Percentiles rank a stretch among this genome's conserved stretches.
These are phyloP conservation scores for Alternaria ventricosa DNA, from an alignment of 2,329 filamentous ascomycete species.

Conservation along the genomic window DNA sequence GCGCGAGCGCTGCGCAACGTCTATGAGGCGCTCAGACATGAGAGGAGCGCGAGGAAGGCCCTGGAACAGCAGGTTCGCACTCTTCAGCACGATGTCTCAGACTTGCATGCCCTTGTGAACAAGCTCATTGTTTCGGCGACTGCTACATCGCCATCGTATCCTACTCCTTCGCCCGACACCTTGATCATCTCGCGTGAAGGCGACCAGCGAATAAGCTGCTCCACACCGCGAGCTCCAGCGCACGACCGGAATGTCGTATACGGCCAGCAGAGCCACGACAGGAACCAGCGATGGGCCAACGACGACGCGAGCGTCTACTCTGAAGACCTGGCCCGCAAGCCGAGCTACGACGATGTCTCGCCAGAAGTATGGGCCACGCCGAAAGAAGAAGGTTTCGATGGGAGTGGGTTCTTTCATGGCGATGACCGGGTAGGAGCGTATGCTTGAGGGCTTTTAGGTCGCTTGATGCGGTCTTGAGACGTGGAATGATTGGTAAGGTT, in stretches of 20 bases:
- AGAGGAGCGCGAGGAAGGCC: constrained; percentile 42
- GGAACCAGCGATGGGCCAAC: background rate
- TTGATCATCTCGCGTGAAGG: constrained; percentile 25
- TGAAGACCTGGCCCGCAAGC: constrained; percentile 14
- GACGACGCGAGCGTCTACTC: constrained; percentile 16
- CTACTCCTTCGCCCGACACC: constrained; percentile 43
- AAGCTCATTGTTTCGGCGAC: constrained; percentile 32
- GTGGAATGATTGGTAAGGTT: background rate
- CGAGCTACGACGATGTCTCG: constrained; percentile 30
- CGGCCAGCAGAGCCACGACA: background rate
- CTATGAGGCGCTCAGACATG: constrained; percentile 34
- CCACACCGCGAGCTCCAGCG: constrained; percentile 33
- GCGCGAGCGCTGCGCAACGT: constrained; percentile 27
- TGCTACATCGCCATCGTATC: constrained; percentile 32
- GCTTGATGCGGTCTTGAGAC: background rate
- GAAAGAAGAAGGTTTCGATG: constrained; percentile 43
- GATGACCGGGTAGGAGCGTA: constrained; percentile 1
- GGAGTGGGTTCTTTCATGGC: constrained; percentile 31
- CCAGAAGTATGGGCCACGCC: constrained; percentile 47
- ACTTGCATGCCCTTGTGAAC: constrained; percentile 39
- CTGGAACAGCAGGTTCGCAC: constrained; percentile 41
- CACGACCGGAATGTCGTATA: background rate
- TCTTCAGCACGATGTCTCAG: constrained; percentile 40
- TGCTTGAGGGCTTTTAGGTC: constrained; percentile 1
- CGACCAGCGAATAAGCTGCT: constrained; percentile 29